Evolutionary conservation across 768 basidiomycete species (phyloP).

Genomic region (Fistulinella prunicolor): DNA sequence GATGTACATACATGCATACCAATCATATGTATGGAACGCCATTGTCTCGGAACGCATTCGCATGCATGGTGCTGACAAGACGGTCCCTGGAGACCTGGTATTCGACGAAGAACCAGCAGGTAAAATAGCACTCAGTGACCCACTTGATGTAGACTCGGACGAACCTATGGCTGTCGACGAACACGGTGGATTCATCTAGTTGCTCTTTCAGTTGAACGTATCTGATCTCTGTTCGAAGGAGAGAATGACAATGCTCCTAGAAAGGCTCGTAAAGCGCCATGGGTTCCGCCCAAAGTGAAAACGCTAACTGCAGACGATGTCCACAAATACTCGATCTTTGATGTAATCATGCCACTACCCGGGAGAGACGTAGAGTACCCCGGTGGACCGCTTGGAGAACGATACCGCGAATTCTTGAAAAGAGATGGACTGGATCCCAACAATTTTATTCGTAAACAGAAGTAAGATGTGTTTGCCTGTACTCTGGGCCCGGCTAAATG

Average conservation of each 20-base stretch:
- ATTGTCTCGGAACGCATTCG: constrained; percentile 93
- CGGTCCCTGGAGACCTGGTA: constrained; percentile 89
- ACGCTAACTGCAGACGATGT: constrained; percentile 76
- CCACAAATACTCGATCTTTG: constrained; percentile 82
- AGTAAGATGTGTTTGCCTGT: constrained; percentile 43
- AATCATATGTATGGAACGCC: constrained; percentile 98
- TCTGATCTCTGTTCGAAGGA: constrained; percentile 20
- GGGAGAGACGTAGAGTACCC: constrained; percentile 95
- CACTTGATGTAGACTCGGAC: constrained; percentile 26
- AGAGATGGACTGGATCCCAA: constrained; percentile 89
- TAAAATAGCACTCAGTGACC: constrained; percentile 28
- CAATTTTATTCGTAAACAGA: constrained; percentile 87
- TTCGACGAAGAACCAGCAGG: constrained; percentile 46
- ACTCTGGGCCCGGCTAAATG: constrained; percentile 4
- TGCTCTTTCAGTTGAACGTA: not conserved
- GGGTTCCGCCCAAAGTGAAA: constrained; percentile 69
- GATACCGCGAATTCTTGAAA: constrained; percentile 75
- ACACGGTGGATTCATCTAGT: constrained; percentile 24
- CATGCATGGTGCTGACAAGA: constrained; percentile 65
- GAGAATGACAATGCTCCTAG: constrained; percentile 14
- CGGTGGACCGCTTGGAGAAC: constrained; percentile 80
- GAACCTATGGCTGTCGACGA: constrained; percentile 36
- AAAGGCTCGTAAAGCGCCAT: constrained; percentile 39
- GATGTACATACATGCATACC: constrained; percentile 99
- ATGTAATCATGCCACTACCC: constrained; percentile 96